phyloP scores from a whole-genome alignment of 805 yeast genomes.

The Candida rishiriensis region DNA sequence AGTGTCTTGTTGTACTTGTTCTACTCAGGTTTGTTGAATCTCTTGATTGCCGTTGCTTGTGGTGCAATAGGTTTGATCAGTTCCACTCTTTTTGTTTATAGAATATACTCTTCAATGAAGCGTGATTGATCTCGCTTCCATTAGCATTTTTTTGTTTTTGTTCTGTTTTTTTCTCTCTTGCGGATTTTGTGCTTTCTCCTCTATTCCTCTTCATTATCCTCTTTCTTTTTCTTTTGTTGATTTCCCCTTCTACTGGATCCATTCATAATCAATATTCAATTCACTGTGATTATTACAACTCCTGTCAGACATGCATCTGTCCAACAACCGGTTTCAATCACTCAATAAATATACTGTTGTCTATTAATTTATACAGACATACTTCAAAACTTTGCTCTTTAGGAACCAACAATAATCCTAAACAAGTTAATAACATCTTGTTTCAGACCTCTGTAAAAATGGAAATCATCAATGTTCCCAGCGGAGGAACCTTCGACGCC shows the following conservation, averaged over 20 bases:
- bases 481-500: too few relatives aligned
- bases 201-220: neutral
- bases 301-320: too few relatives aligned
- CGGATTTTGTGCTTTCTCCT: neutral
- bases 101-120: conserved; percentile 45
- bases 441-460: conserved; percentile 21
- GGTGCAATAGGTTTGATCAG: conserved; percentile 73
- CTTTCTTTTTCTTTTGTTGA: neutral
- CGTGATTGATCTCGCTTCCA: conserved; percentile 8
- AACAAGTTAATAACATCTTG: conserved; percentile 20
- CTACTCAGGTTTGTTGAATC: conserved; percentile 62
- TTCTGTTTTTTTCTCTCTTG: neutral
- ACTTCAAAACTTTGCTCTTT: too few relatives aligned
- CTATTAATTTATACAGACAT: too few relatives aligned
- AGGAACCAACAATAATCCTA: neutral
- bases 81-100: conserved; percentile 60
- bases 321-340: too few relatives aligned
- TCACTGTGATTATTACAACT: too few relatives aligned
- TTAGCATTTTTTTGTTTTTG: neutral
- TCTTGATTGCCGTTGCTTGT: conserved; percentile 60
- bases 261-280: too few relatives aligned
- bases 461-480: conserved; percentile 19
- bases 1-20: conserved; percentile 65
- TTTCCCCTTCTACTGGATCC: neutral
- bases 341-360: neutral